phyloP scores from a whole-genome alignment of 2,329 filamentous ascomycete species.

The Fusarium neocosmosporiellum region DNA sequence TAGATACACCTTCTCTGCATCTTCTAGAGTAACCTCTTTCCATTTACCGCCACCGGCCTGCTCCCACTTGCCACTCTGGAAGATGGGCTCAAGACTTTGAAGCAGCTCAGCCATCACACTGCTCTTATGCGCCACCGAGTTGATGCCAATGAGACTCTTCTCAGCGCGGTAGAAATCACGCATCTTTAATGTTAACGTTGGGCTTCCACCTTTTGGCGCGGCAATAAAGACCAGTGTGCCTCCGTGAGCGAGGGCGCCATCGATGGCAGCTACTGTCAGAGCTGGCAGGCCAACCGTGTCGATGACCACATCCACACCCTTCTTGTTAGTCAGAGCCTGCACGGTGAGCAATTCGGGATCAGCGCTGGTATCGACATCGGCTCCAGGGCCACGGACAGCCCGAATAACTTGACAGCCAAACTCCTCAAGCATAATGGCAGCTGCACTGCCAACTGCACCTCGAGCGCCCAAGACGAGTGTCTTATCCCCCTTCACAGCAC shows the following conservation, averaged over 20 bases:
- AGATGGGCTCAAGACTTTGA: neutral
- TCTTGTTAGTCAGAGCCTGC: neutral
- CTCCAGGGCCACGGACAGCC: neutral
- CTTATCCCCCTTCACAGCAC: neutral
- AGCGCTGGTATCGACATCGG: neutral
- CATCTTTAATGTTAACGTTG: neutral
- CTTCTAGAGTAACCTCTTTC: neutral
- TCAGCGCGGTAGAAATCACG: neutral
- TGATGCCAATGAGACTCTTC: neutral
- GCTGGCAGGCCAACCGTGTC: neutral
- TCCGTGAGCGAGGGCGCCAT: neutral
- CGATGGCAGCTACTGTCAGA: neutral
- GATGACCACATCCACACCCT: neutral
- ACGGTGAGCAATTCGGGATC: neutral
- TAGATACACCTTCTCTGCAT: neutral
- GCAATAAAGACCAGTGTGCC: neutral
- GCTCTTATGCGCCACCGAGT: neutral
- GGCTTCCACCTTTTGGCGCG: neutral
- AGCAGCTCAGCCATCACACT: neutral
- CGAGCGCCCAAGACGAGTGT: neutral
- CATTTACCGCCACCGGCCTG: neutral
- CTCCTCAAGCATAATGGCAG: neutral
- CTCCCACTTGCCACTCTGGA: neutral
- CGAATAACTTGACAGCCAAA: neutral
- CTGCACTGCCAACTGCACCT: neutral